Base-by-base conservation (phyloP, 1,139 yeast genomes). In the Tardiomyces blankii region DNA sequence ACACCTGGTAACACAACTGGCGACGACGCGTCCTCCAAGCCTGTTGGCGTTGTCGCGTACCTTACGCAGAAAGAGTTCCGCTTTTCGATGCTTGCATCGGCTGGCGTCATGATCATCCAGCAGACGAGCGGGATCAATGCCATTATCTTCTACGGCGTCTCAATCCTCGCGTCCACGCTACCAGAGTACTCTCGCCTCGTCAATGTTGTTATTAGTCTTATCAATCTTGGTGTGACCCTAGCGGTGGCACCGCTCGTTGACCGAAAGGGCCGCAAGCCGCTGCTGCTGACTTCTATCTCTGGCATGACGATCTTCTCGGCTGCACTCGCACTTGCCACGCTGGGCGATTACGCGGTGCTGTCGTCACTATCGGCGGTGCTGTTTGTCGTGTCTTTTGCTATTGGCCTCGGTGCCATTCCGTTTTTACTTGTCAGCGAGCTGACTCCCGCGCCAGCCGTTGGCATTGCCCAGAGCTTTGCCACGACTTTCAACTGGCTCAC, bases 331-430 rank as follows among this genome's bases (percentile, higher is more conserved):
- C 44, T 76, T 19, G 93, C 95, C 2, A 80, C 87, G 41, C 63
- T 77, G 8, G 55, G 64, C 33, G 64, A 70, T 8, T 68, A 67
- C 50, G 69, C 87, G 0, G 30, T 70, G 0, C 53, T 84, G 14
- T 74, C 93, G 0, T 79, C 86, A 1, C 46, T 75, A 0, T 80
- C 91, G 2, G 81, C 89, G 0, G 76, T 85, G 48, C 63, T 75
- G 1, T 88, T 86, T 61, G 88, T 89, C 43, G 77, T 82, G 0
- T 77, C 87, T 39, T 91, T 89, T 67, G 97, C 96, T 0, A 67
- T 83, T 42, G 98, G 98, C 0, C 64, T 88, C 50, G 98, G 98
- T 0, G 97, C 98, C 13, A 86, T 91, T 44, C 97, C 98, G 32
- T 89, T 89, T 65, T 67, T 89, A 53, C 66, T 89, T 49, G 82